Percentiles rank a stretch among this genome's conserved stretches.
Conservation (phyloP, 2,329 filamentous ascomycete species). For the Colletotrichum tropicale region DNA sequence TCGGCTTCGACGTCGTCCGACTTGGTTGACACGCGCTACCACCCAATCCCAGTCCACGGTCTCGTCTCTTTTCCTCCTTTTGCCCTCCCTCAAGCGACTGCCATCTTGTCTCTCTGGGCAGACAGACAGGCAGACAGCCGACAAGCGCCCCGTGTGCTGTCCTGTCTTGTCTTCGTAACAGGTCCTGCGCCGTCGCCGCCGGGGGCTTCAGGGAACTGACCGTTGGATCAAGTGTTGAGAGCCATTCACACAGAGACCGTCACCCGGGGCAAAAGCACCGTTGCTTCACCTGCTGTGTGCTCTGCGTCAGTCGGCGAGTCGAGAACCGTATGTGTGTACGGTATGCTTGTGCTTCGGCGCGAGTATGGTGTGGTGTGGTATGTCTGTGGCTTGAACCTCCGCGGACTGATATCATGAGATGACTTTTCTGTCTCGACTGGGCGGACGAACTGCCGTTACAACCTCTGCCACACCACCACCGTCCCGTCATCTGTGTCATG, state of each 20-base stretch:
- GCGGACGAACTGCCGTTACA: conserved; percentile 10
- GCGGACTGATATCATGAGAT: conserved; percentile 9
- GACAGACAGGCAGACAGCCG: not conserved
- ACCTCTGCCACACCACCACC: not conserved
- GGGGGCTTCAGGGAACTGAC: not conserved
- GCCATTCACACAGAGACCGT: not conserved
- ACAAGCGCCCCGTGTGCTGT: not conserved
- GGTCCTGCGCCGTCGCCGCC: not conserved
- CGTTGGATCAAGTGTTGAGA: not conserved
- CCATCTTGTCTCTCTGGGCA: not conserved
- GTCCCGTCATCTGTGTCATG: not conserved
- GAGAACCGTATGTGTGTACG: not conserved
- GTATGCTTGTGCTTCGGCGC: not conserved
- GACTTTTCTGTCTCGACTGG: not conserved
- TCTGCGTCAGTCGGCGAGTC: not conserved
- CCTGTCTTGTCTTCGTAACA: not conserved
- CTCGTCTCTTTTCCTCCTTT: not conserved
- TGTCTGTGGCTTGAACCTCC: not conserved
- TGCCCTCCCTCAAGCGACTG: not conserved
- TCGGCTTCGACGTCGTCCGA: conserved; percentile 35
- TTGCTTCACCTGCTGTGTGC: not conserved
- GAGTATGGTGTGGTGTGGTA: not conserved
- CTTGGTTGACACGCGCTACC: conserved; percentile 17
- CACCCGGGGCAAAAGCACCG: not conserved
- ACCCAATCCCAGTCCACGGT: not conserved